phyloP scores from a whole-genome alignment of 2,329 filamentous ascomycete species.

The Claviceps paspali region DNA sequence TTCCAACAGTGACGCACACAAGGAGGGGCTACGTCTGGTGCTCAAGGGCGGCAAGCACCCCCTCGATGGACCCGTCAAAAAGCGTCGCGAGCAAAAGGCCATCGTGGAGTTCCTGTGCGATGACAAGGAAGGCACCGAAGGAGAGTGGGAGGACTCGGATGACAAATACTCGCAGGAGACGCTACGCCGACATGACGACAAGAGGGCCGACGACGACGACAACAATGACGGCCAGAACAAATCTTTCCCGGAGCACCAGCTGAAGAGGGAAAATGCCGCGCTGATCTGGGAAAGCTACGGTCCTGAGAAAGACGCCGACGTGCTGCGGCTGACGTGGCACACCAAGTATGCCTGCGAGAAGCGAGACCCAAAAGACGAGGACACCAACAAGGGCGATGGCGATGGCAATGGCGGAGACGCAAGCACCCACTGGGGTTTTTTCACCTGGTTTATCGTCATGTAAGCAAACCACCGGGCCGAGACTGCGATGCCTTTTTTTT shows the following conservation, averaged over 20 bases:
- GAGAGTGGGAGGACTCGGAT: conserved; percentile 43
- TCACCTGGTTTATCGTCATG: conserved; percentile 94
- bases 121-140: conserved; percentile 56
- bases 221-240: conserved; percentile 20
- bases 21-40: conserved; percentile 57
- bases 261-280: conserved; percentile 41
- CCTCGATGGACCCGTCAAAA: conserved; percentile 32
- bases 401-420: conserved; percentile 29
- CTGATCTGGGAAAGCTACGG: conserved; percentile 66
- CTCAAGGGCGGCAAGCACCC: conserved; percentile 44
- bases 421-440: conserved; percentile 71
- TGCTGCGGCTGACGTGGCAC: conserved; percentile 66
- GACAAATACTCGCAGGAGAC: conserved; percentile 7
- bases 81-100: conserved; percentile 50
- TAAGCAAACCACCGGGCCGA: too few relatives aligned
- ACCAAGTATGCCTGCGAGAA: conserved; percentile 75
- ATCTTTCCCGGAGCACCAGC: conserved; percentile 32
- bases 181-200: neutral
- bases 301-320: conserved; percentile 36
- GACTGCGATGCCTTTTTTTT: too few relatives aligned
- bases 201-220: conserved; percentile 19
- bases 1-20: conserved; percentile 47
- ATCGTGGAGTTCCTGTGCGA: conserved; percentile 81
- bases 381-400: conserved; percentile 7
- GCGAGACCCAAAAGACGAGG: conserved; percentile 27